These are phyloP conservation scores for Suillus fuscotomentosus DNA, from an alignment of 768 basidiomycete species.

Conservation along the genomic window DNA sequence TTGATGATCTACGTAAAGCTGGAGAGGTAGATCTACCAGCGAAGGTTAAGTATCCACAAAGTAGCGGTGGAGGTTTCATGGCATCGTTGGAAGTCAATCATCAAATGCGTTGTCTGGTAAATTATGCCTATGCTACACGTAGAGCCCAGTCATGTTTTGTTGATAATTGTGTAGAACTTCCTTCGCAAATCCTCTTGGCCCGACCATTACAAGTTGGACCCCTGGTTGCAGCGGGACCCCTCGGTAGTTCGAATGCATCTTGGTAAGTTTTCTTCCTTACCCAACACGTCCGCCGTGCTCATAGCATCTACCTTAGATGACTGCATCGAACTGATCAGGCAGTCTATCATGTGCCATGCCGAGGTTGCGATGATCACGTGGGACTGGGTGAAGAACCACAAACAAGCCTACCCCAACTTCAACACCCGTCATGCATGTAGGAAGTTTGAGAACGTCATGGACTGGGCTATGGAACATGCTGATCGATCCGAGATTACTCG, in stretches of 20 bases:
- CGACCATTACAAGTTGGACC: conserved; percentile 10
- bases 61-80: conserved; percentile 12
- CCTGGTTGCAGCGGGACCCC: conserved; percentile 5
- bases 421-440: conserved; percentile 5
- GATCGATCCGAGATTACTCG: not conserved
- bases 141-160: not conserved
- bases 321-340: conserved; percentile 10
- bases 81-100: conserved; percentile 11
- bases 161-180: conserved; percentile 2
- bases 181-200: conserved; percentile 10
- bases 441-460: not conserved
- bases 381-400: conserved; percentile 9
- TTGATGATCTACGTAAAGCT: conserved; percentile 7
- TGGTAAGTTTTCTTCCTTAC: not conserved
- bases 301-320: not conserved
- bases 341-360: not conserved
- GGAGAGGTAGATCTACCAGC: conserved; percentile 4
- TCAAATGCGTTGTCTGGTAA: conserved; percentile 12
- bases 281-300: not conserved
- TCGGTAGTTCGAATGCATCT: conserved; percentile 5
- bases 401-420: not conserved
- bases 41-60: conserved; percentile 8
- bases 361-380: not conserved
- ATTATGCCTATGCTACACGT: not conserved
- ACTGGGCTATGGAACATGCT: not conserved